phyloP scores from a whole-genome alignment of 345 rosid genomes.

The Pugionium dolabratum region DNA sequence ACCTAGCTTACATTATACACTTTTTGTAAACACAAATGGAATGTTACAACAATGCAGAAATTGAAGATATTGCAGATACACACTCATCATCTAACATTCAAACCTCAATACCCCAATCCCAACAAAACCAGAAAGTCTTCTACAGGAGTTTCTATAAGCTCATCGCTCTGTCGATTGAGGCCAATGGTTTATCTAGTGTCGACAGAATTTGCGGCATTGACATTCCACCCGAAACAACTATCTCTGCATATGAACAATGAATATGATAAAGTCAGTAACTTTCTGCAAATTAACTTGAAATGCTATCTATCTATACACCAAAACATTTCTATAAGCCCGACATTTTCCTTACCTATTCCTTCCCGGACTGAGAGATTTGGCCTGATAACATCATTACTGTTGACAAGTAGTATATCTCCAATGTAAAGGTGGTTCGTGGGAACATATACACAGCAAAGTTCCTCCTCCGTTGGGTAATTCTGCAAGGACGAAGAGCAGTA shows the following conservation, averaged over 20 bases:
- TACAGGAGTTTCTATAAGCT: slow-evolving; percentile 30
- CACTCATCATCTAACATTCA: slow-evolving; percentile 30
- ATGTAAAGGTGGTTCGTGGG: slow-evolving; percentile 99
- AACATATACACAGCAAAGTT: slow-evolving; percentile 92
- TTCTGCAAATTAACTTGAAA: neutral
- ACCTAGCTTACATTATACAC: slow-evolving; percentile 42
- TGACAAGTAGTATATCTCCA: slow-evolving; percentile 87
- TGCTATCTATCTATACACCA: neutral
- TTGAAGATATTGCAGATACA: slow-evolving; percentile 17
- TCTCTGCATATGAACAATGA: slow-evolving; percentile 59
- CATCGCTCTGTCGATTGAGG: slow-evolving; percentile 40
- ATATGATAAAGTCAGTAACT: neutral
- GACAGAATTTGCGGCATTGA: slow-evolving; percentile 95
- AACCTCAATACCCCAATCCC: slow-evolving; percentile 3
- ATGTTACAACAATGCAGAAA: slow-evolving; percentile 26
- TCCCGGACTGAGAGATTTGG: slow-evolving; percentile 95
- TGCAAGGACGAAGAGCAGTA: slow-evolving; percentile 42
- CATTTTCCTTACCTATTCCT: slow-evolving; percentile 75
- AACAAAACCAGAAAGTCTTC: slow-evolving; percentile 20
- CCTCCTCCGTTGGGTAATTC: slow-evolving; percentile 90
- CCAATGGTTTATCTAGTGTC: slow-evolving; percentile 51
- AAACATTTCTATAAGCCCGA: neutral
- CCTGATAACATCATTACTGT: slow-evolving; percentile 82
- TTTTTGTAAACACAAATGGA: slow-evolving; percentile 32
- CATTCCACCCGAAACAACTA: slow-evolving; percentile 98